Evolutionary conservation across 176 grass and related monocot genomes (phyloP), one percentile per base, ranked within the genome.

Genomic region (Tuctoria greenei): DNA sequence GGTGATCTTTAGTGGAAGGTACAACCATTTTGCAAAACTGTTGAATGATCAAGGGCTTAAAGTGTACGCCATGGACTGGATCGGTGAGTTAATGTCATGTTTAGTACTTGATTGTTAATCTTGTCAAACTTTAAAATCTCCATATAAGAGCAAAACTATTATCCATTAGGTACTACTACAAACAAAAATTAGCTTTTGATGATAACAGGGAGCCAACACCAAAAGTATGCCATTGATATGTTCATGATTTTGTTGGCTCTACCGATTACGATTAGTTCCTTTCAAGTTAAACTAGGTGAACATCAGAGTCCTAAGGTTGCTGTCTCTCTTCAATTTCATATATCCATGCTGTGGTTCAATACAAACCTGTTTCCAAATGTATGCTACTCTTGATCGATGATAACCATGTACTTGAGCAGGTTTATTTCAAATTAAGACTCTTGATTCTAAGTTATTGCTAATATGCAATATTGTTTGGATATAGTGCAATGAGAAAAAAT

Each of bases 11-110:
- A 97, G 93, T 85, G 90, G 90, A 72, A 93, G 93, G 83, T 97
- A 97, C 65, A 81, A 79, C 72, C 91, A 90, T 85, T 91, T 93
- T 64, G 91, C 95, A 55, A 97, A 88, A 66, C 70, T 91, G 49
- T 92, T 97, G 67, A 97, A 91, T 86, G 79, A 93, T 73, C 78
- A 90, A 64, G 91, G 91, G 25, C 86, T 97, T 86, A 97, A 97
- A 83, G 95, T 93, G 67, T 90, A 93, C 77, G 91, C 86, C 54
- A 93, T 97, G 95, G 95, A 97, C 66, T 97, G 95, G 95, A 93
- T 86, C 9, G 95, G 95, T 97, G 76, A 93, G 91, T 77, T 82
- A 73, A 20, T 81, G 14, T 69, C 20, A 76, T 39, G 61, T 68
- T 20, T 74, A 25, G 4, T 58, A 47, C 11, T 67, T 9, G 67